Conservation (phyloP, 2,329 filamentous ascomycete genomes). For the Colletotrichum shisoi region DNA sequence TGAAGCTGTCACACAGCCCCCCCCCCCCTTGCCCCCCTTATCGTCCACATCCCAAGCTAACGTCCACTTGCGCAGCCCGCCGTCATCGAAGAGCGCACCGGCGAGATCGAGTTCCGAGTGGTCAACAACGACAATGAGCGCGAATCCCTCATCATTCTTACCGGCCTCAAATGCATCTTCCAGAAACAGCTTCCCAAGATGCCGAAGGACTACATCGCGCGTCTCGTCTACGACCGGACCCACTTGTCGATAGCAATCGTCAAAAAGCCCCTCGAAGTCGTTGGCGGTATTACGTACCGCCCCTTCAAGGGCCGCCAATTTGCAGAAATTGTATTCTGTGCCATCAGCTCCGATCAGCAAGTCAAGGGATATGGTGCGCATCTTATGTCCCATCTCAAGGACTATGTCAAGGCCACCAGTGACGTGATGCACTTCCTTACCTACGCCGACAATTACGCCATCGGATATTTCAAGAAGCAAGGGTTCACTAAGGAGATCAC, state of each 20-base stretch:
- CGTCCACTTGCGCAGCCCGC: conserved; percentile 66
- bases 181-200: conserved; percentile 99
- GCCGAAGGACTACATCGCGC: conserved; percentile 98
- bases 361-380: conserved; percentile 98
- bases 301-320: conserved; percentile 92
- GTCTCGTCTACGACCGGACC: conserved; percentile 95
- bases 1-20: not conserved
- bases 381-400: conserved; percentile 96
- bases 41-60: conserved; percentile 20
- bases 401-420: conserved; percentile 96
- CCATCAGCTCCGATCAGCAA: conserved; percentile 96
- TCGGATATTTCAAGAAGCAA: conserved; percentile 99
- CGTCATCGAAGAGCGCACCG: conserved; percentile 89
- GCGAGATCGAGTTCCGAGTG: conserved; percentile 95
- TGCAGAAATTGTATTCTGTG: conserved; percentile 98
- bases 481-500: conserved; percentile 99
- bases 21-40: not conserved
- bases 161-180: conserved; percentile 95
- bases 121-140: conserved; percentile 94
- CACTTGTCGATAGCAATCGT: conserved; percentile 97
- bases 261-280: conserved; percentile 94
- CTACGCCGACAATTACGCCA: conserved; percentile 98
- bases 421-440: conserved; percentile 99
- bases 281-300: conserved; percentile 94
- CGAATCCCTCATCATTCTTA: conserved; percentile 92